Base-by-base conservation (phyloP, 495 filamentous ascomycete genomes). In the Cetradonia linearis region DNA sequence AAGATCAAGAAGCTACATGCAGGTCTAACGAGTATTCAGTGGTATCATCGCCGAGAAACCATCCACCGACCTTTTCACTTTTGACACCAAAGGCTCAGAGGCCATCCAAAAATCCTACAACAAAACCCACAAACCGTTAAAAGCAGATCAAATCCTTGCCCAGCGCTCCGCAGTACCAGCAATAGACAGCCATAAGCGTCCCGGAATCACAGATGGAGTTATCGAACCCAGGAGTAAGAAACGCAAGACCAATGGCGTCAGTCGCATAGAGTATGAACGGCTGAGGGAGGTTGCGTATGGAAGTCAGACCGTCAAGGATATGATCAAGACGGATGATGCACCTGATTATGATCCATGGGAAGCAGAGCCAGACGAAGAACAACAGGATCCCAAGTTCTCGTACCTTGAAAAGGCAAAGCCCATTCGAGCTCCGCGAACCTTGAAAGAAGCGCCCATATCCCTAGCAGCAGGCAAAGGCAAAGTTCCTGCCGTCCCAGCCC, bases 131-230 rank as follows among this genome's bases (percentile, higher is more conserved):
- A 95, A 93, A 71, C 76, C 80, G 14, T 80, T 97, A 57, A 95
- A 88, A 72, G 79, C 84, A 56, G 91, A 97, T 63, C 87, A 96
- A 70, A 97, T 98, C 60, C 82, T 98, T 56, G 85, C 89, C 5
- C 78, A 83, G 63, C 83, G 93, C 44, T 94, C 89, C 40, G 86
- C 83, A 5, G 79, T 96, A 27, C 86, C 89, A 0, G 84, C 85
- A 5, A 81, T 97, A 2, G 79, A 86, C 27, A 77, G 80, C 36
- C 80, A 84, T 62, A 98, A 96, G 72, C 83, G 93, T 33, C 65
- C 79, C 44, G 68, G 72, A 10, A 69, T 81, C 8, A 80, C 77
- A 37, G 81, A 86, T 67, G 89, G 89, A 23, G 75, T 94, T n/a
- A 73, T 90, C 54, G 75, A 79, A 61, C 74, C 77, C 5, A 79